Conservation (phyloP, 306 rosid species). For the Biancaea sappan region DNA sequence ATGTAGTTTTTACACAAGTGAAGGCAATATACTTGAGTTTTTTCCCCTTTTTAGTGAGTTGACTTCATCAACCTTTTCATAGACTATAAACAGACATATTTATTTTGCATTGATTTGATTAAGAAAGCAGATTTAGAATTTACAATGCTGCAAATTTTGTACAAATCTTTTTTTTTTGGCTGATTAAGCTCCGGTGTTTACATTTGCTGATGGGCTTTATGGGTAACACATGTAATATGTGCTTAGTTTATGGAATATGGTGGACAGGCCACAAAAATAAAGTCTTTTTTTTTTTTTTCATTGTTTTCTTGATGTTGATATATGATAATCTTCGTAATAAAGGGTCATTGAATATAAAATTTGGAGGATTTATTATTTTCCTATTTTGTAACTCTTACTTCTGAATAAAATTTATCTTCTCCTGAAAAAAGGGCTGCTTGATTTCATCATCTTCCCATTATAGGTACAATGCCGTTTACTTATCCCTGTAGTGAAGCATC, state of each 20-base stretch:
- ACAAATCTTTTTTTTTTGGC: background rate
- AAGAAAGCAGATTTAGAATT: background rate
- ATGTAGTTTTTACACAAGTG: background rate
- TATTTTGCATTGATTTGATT: background rate
- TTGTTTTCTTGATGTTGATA: background rate
- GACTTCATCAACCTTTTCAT: background rate
- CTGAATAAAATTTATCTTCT: background rate
- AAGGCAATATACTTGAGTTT: background rate
- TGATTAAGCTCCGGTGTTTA: background rate
- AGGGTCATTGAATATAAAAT: background rate
- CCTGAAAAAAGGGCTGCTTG: too few species aligned
- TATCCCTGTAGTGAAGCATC: background rate
- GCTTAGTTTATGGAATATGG: background rate
- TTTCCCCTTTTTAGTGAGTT: background rate
- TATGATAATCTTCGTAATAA: background rate
- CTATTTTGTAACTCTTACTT: background rate
- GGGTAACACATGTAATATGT: background rate
- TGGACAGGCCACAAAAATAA: background rate
- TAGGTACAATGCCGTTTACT: background rate
- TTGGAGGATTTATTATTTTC: background rate
- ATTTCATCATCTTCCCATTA: background rate
- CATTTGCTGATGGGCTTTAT: background rate
- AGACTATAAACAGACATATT: background rate
- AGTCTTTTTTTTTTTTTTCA: background rate
- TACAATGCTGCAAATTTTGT: background rate